Base-by-base conservation (phyloP, 257 asterid species). In the Catharanthus roseus region DNA sequence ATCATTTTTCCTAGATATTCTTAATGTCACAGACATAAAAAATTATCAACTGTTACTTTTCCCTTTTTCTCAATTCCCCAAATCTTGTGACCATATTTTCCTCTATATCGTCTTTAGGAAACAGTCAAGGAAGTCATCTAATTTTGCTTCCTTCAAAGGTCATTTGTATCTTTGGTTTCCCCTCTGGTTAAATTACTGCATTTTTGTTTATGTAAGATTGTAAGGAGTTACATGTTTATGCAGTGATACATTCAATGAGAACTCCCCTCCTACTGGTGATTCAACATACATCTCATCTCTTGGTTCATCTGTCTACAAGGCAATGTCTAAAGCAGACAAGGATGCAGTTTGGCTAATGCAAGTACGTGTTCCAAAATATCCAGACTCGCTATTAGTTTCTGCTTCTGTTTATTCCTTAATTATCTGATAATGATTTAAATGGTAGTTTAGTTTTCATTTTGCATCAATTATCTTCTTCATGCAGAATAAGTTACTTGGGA, bases 321-420 rank as follows among this genome's bases (percentile, higher is more conserved):
- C 98, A 70, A 93, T 93, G 98, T 82, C 90, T 66, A 84, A 79
- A 80, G 98, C 85, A 64, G 81, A 93, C 74, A 82, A 78, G 77
- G 90, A 93, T 83, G 98, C 98, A 63, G 91, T 93, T 75, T 93
- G 99, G 99, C 87, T 93, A 76, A 93, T 93, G 99, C 99, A 93
- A 85, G 97, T 93, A 85, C 79, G 88, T 42, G 29, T 38, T 54
- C 36, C 26, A 8, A 39, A 23, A 18, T 33, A 6, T 34, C 68
- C 75, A 65, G 73, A 63, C 28, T 74, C 70, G 55, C 68, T n/a
- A 23, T 6, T 67, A n/a, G 7, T 24, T 53, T 61, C 67, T 51
- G 9, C 50, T 34, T 63, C 72, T 71, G 13, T 12, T 16, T 41
- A 49, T 72, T 71, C 7, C 9, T 16, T 39, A 53, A 23, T 53